Base-by-base conservation (phyloP, 2,329 filamentous ascomycete genomes). In the Exophiala lecanii-corni region DNA sequence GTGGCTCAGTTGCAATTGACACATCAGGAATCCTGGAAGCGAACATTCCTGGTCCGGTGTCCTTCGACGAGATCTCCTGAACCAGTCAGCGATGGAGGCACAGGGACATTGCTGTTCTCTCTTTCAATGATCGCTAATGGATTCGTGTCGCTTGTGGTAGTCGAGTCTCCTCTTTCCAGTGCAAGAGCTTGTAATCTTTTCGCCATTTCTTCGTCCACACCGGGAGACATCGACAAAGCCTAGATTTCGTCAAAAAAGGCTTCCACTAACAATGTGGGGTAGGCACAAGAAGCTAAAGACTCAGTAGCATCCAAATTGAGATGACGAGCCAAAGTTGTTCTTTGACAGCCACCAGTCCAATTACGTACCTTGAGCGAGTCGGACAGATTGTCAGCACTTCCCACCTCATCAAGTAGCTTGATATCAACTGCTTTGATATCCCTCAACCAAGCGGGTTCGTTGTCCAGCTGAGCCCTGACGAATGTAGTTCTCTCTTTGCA, bases 391-490 rank as follows among this genome's bases (percentile, higher is more conserved):
- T 48, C 45, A 26, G 38, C 20, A 12, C 25, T 31, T 34, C 9
- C 33, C 16, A 46, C 76, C 62, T 94, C 87, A 41, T 87, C 80
- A 1, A 84, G 63, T 25, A 88, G 59, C 25, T 83, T 74, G 49
- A 88, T 77, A 32, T 71, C 61, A 30, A 74, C 71, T 1, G 68
- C 68, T 20, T 74, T 74, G 3, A 76, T 79, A 4, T 76, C 76
- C 39, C 89, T 75, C 64, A 92, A 80, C 88, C 89, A 95, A 0
- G 86, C 86, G 0, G 89, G 87, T 50, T 84, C 82, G 59, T 92
- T 85, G 53, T 78, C 83, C 28, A 97, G 76, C 71, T 98, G 92
- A 17, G 94, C 85, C 59, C 89, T 86, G 55, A 97, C 74, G 63
- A 89, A 95, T 53, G 94, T 72, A 2, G 86, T 89, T 36, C 86